A percentile compares a stretch with the other conserved stretches of the same genome.
phyloP scores from a whole-genome alignment of 139 green algal species.

The Ulvella scutata region DNA sequence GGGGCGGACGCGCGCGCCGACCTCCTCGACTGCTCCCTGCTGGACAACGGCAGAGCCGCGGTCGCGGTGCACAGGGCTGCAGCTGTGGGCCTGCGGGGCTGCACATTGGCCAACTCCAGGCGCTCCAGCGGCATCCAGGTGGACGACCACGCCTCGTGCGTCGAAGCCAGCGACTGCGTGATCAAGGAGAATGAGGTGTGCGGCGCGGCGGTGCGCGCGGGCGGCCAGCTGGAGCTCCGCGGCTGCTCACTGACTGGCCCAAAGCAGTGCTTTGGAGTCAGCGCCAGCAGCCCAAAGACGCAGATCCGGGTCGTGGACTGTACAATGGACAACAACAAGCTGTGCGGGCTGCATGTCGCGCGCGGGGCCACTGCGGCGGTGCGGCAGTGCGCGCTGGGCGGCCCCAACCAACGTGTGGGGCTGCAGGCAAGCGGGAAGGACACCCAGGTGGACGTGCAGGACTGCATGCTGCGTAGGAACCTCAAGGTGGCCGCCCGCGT shows the following conservation, averaged over 20 bases:
- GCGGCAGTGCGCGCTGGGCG: not conserved
- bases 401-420: not conserved
- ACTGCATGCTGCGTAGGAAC: not conserved
- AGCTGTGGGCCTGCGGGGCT: not conserved
- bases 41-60: not conserved
- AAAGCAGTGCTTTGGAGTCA: not conserved
- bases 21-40: slow-evolving; percentile 1
- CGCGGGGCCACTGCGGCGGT: not conserved
- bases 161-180: not conserved
- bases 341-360: not conserved
- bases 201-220: not conserved
- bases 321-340: not conserved
- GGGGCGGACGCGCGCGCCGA: not conserved
- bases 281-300: not conserved
- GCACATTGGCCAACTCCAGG: not conserved
- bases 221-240: not conserved
- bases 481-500: not conserved
- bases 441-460: not conserved
- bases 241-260: not conserved
- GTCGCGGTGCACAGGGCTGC: not conserved
- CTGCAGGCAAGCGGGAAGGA: not conserved
- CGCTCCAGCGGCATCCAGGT: not conserved
- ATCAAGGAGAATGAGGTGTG: not conserved
- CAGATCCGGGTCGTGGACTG: not conserved
- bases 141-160: not conserved